Percentiles rank a stretch among this genome's conserved stretches.
Evolutionary conservation across 1,284 basidiomycete genomes (phyloP).

Genomic region (Mycena citricolor): DNA sequence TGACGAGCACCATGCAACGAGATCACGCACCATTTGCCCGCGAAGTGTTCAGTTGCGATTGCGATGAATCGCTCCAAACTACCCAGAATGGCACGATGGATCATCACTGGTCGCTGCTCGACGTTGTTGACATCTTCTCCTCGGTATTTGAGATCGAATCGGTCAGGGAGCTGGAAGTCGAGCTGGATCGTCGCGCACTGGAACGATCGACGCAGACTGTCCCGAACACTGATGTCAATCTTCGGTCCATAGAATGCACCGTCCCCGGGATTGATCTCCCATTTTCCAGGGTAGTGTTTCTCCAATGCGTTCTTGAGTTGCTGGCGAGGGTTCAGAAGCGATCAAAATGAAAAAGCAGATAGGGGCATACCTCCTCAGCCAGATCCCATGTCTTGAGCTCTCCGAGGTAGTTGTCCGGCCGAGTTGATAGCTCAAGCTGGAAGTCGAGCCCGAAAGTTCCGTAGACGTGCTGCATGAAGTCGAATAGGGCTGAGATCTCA

Average conservation of each 20-base stretch:
- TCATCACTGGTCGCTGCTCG: slow-evolving; percentile 85
- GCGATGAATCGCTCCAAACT: slow-evolving; percentile 96
- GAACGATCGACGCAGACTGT: slow-evolving; percentile 91
- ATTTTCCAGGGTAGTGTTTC: slow-evolving; percentile 84
- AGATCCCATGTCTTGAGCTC: slow-evolving; percentile 87
- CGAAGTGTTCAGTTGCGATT: slow-evolving; percentile 97
- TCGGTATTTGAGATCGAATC: slow-evolving; percentile 94
- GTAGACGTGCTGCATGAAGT: slow-evolving; percentile 94
- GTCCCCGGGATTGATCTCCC: slow-evolving; percentile 95
- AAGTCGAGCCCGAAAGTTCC: slow-evolving; percentile 98
- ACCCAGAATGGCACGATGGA: slow-evolving; percentile 96
- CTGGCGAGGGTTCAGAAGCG: slow-evolving; percentile 38
- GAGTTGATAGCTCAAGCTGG: slow-evolving; percentile 92
- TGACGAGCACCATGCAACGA: not conserved
- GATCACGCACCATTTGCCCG: slow-evolving; percentile 84
- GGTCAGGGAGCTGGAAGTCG: slow-evolving; percentile 98
- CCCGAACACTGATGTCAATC: slow-evolving; percentile 96
- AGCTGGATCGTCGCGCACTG: slow-evolving; percentile 99
- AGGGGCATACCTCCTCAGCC: slow-evolving; percentile 70
- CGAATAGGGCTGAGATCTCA: slow-evolving; percentile 87
- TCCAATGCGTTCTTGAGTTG: slow-evolving; percentile 88
- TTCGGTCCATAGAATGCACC: slow-evolving; percentile 98
- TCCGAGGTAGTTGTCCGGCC: slow-evolving; percentile 94
- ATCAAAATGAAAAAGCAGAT: slow-evolving; percentile 1
- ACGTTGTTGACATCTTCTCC: slow-evolving; percentile 49